Evolutionary conservation across 1,284 basidiomycete genomes (phyloP).

Genomic region (Rhodotorula sp.): DNA sequence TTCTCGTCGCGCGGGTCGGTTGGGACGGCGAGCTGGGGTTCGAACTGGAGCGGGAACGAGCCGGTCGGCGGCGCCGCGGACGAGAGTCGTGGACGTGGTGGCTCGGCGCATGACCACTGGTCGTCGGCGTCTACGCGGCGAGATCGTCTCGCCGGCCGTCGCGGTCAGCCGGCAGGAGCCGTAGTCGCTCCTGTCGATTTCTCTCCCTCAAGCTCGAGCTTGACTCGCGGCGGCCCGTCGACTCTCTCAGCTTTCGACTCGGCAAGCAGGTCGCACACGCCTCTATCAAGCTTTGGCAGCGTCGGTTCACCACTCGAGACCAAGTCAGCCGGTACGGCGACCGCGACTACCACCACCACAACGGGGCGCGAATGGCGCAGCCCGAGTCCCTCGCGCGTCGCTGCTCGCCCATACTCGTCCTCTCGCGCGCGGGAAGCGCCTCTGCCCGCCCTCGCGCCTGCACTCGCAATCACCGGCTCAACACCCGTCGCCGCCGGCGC

Average conservation of each 20-base stretch:
- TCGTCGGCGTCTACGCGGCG: conserved; percentile 35
- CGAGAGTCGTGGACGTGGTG: conserved; percentile 5
- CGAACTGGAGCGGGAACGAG: conserved; percentile 18
- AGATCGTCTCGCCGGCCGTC: conserved; percentile 34
- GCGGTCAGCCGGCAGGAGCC: not conserved
- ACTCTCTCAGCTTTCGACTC: conserved; percentile 2
- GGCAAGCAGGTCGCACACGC: conserved; percentile 27
- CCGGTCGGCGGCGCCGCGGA: not conserved
- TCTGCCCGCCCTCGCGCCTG: not conserved
- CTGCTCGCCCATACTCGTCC: not conserved
- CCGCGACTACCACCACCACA: not conserved
- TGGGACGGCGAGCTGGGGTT: conserved; percentile 31
- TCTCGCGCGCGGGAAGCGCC: not conserved
- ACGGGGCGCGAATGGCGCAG: not conserved
- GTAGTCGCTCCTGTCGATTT: conserved; percentile 14
- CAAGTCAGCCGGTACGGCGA: too few species aligned
- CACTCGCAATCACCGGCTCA: not conserved
- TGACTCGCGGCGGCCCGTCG: conserved; percentile 23
- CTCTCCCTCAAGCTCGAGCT: conserved; percentile 26
- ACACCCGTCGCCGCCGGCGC: not conserved
- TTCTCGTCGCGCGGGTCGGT: conserved; percentile 32
- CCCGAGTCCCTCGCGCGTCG: not conserved
- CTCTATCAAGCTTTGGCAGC: conserved; percentile 34
- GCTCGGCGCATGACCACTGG: conserved; percentile 33
- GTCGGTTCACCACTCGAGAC: conserved; percentile 15